Percentiles rank a stretch among this genome's conserved stretches.
Conservation (phyloP, 2,329 filamentous ascomycete genomes). For the Monilinia vaccinii-corymbosi region DNA sequence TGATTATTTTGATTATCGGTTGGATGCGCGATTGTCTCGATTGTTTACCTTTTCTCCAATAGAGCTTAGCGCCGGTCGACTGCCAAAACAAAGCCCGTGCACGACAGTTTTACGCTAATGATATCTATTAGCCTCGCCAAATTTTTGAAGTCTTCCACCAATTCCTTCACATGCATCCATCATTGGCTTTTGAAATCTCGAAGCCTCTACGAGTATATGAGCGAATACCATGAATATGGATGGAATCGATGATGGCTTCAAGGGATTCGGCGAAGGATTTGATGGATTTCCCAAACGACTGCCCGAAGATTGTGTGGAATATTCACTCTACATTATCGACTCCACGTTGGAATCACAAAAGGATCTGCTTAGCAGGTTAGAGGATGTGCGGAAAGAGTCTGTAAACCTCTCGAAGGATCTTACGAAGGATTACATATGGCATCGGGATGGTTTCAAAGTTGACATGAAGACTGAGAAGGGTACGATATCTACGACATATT, state of each 20-base stretch:
- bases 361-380: conserved; percentile 54
- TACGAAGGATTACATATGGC: conserved; percentile 90
- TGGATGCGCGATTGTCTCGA: conserved; percentile 19
- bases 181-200: not conserved
- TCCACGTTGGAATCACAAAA: conserved; percentile 42
- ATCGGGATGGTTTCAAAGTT: conserved; percentile 68
- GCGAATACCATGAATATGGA: conserved; percentile 26
- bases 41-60: conserved; percentile 20
- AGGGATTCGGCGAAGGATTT: conserved; percentile 58
- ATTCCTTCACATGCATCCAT: too few species aligned
- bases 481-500: conserved; percentile 28
- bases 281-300: conserved; percentile 50
- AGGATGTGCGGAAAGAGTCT: conserved; percentile 61
- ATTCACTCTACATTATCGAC: conserved; percentile 66
- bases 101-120: not conserved
- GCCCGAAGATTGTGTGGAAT: conserved; percentile 79
- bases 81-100: not conserved
- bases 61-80: conserved; percentile 11
- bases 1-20: conserved; percentile 6
- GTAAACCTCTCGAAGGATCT: conserved; percentile 51
- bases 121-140: not conserved
- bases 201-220: not conserved
- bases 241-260: conserved; percentile 44
- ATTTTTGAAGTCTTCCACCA: not conserved
- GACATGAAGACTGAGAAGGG: conserved; percentile 48